Evolutionary conservation across 192 early-diverging fungal genomes (phyloP).

Genomic region (Geranomyces michiganensis): DNA sequence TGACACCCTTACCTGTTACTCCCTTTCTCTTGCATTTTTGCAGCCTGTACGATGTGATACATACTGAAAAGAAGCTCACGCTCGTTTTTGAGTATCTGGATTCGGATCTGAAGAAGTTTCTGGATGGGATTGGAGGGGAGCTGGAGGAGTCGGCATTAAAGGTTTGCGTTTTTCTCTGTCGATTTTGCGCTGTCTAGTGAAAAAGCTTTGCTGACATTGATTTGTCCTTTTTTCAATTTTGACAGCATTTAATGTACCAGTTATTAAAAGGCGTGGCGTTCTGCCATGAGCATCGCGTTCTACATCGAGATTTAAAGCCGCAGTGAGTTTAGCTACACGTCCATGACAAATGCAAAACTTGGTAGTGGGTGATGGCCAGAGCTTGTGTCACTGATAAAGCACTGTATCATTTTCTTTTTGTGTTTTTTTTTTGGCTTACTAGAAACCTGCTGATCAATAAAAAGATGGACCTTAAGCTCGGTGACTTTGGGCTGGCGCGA

Average conservation of each 20-base stretch:
- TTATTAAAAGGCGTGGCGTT: constrained; percentile 94
- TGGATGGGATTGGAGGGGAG: constrained; percentile 71
- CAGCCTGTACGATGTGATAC: constrained; percentile 89
- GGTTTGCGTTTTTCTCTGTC: constrained; percentile 50
- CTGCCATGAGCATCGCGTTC: constrained; percentile 93
- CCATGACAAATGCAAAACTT: constrained; percentile 60
- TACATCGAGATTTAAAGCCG: constrained; percentile 82
- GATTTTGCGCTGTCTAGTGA: background rate
- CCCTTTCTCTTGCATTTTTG: background rate
- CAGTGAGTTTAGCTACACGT: constrained; percentile 41
- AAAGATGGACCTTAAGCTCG: constrained; percentile 57
- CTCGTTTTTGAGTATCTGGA: constrained; percentile 99
- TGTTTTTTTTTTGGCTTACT: background rate
- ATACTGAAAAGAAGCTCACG: constrained; percentile 97
- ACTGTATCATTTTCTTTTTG: no score
- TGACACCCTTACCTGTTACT: no score
- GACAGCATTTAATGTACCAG: constrained; percentile 95
- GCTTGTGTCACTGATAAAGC: constrained; percentile 71
- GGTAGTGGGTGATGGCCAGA: constrained; percentile 58
- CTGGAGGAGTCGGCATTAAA: constrained; percentile 70
- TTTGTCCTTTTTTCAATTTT: background rate
- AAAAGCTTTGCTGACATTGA: background rate
- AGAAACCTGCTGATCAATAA: constrained; percentile 87
- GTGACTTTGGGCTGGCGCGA: constrained; percentile 96
- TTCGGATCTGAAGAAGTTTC: constrained; percentile 98